These are phyloP conservation scores for Hordeum pubiflorum DNA, from an alignment of 202 grass and related monocot species.

Conservation along the genomic window DNA sequence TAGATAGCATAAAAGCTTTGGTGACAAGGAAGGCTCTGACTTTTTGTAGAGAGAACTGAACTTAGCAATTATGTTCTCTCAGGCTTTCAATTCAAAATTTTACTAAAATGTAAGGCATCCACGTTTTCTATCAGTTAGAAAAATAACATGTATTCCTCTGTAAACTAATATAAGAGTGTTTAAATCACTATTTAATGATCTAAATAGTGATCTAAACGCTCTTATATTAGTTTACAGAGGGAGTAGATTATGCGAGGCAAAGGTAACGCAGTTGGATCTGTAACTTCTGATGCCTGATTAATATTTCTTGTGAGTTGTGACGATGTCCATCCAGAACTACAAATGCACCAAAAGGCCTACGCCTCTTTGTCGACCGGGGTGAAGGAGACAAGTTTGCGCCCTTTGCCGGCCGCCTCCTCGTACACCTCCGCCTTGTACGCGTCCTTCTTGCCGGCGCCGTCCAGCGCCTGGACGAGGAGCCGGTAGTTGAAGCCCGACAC, in stretches of 20 bases:
- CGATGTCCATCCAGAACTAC: background rate
- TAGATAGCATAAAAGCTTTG: background rate
- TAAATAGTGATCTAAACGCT: no score
- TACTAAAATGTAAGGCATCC: background rate
- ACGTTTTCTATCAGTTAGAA: background rate
- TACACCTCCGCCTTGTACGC: conserved; percentile 39
- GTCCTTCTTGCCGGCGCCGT: background rate
- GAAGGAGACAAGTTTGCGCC: conserved; percentile 26
- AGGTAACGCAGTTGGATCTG: background rate
- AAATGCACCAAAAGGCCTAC: background rate
- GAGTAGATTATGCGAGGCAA: background rate
- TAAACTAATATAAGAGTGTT: no score
- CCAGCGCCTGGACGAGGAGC: conserved; percentile 14
- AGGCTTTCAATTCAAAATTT: background rate
- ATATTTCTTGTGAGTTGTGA: no score
- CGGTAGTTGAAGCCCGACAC: conserved; percentile 15
- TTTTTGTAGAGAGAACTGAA: background rate
- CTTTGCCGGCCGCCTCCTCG: background rate
- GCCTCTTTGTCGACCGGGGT: background rate
- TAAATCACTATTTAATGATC: no score
- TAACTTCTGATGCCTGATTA: background rate
- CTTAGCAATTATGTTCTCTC: conserved; percentile 20
- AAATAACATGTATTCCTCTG: background rate
- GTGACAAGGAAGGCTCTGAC: background rate
- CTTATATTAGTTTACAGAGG: no score